phyloP scores from a whole-genome alignment of 371 early-diverging fungal species.

The Phascolomyces articulosus region DNA sequence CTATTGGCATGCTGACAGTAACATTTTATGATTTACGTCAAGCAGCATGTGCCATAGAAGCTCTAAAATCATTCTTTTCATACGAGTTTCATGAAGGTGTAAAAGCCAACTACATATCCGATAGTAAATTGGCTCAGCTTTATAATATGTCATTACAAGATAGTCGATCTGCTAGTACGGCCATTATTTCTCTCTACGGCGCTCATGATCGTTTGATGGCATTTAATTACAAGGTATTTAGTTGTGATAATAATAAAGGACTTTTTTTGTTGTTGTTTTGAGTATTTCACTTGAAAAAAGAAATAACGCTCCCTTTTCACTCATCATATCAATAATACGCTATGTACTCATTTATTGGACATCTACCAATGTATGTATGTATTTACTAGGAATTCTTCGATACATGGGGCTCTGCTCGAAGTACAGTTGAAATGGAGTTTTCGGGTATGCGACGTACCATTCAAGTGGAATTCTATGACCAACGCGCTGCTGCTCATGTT shows the following conservation, averaged over 20 bases:
- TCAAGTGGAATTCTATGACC: conserved; percentile 16
- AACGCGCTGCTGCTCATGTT: conserved; percentile 7
- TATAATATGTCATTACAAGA: background rate
- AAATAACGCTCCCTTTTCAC: too few relatives aligned
- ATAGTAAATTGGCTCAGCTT: background rate
- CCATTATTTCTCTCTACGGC: conserved; percentile 1
- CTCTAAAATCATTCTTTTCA: background rate
- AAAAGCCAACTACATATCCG: conserved; percentile 1
- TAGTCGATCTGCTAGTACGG: background rate
- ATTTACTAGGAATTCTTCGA: conserved; percentile 5
- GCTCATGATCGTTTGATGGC: background rate
- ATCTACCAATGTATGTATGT: background rate
- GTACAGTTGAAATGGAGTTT: background rate
- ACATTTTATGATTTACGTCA: conserved; percentile 14
- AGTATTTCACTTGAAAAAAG: too few relatives aligned
- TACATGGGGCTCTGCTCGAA: conserved; percentile 8
- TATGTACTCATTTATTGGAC: background rate
- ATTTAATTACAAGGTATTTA: conserved; percentile 12
- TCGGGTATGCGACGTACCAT: conserved; percentile 3
- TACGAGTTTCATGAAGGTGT: background rate
- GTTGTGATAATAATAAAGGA: too few relatives aligned
- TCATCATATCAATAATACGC: too few relatives aligned
- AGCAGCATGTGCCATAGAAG: conserved; percentile 1
- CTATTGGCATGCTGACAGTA: background rate
- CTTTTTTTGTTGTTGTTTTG: too few relatives aligned